phyloP scores from a whole-genome alignment of 257 asterid species.

The Penstemon barbatus region DNA sequence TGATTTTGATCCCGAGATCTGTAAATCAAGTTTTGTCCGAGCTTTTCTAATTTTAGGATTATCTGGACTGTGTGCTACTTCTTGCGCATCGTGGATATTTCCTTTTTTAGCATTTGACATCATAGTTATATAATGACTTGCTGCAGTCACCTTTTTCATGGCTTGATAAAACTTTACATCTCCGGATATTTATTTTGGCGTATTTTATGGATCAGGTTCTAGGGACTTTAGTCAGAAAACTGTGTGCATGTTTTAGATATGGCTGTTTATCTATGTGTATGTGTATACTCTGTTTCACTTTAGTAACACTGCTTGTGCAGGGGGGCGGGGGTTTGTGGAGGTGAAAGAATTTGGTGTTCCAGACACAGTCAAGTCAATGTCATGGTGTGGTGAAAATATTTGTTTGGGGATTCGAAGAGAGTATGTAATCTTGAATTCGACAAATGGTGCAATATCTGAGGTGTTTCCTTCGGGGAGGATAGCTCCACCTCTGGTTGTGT shows the following conservation, averaged over 20 bases:
- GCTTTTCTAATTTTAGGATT: background rate
- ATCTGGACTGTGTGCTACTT: slow-evolving; percentile 14
- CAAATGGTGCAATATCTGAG: slow-evolving; percentile 83
- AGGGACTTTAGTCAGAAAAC: background rate
- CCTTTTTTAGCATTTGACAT: slow-evolving; percentile 6
- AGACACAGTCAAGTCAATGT: slow-evolving; percentile 84
- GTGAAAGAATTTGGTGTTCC: slow-evolving; percentile 94
- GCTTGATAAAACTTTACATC: background rate
- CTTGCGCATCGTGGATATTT: slow-evolving; percentile 8
- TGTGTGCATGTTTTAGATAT: slow-evolving; percentile 5
- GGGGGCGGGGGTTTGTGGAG: slow-evolving; percentile 93
- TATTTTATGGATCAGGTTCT: slow-evolving; percentile 12
- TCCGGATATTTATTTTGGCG: slow-evolving; percentile 1
- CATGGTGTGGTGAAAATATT: slow-evolving; percentile 98
- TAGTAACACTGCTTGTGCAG: slow-evolving; percentile 42
- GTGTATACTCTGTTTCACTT: slow-evolving; percentile 1
- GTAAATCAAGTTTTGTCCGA: slow-evolving; percentile 3
- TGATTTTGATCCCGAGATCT: slow-evolving; percentile 19
- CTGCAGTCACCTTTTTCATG: background rate
- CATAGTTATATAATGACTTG: background rate
- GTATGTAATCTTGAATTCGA: slow-evolving; percentile 74
- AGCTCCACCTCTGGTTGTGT: slow-evolving; percentile 88
- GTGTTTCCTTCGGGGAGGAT: slow-evolving; percentile 93
- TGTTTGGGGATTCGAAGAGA: slow-evolving; percentile 88
- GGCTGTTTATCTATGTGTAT: slow-evolving; percentile 3